Base-by-base conservation (phyloP, 768 basidiomycete genomes). In the Mycena alexandri region DNA sequence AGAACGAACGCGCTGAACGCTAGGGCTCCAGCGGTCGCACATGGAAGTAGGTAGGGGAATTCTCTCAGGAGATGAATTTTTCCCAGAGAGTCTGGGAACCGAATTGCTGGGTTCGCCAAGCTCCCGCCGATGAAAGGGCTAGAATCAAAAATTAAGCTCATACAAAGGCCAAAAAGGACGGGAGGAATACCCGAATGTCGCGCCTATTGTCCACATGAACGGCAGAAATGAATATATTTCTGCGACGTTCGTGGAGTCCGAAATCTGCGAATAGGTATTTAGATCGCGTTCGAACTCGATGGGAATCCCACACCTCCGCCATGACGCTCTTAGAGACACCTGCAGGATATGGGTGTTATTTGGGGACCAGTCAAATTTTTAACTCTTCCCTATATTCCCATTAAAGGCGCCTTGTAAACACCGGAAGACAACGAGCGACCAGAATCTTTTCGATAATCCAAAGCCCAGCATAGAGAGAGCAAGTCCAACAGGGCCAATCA, bases 171-270 rank as follows among this genome's bases (percentile, higher is more conserved):
- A 25, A 11, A 22, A 21, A 21, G n/a, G 2, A 8, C 17, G 42
- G 25, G 12, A 57, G 12, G 9, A 9, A 12, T 48, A 81, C 79
- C 74, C 81, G 10, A 77, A 59, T 0, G 79, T 81, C 0, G 70
- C 63, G 0, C 80, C 81, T 19, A 76, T 9, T 43, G 75, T 77
- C 81, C 80, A 82, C 59, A 79, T 76, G 14, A 81, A 65, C 8
- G 79, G 80, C 36, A 75, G 71, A n/a, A 79, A 63, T 0, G 79
- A 77, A 66, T 76, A 81, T 1, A 81, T 82, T 57, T 82, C 80
- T 0, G 78, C 81, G 19, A 79, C 74, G 67, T 83, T 83, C 8
- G 82, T 78, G 6, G 74, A 63, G 56, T 82, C 81, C 2, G 80
- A 82, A 10, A 80, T 74, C 80, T 81, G 9, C 9, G 13, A 5